Base-by-base conservation (phyloP, 2,329 filamentous ascomycete genomes). In the Alternaria viburni region DNA sequence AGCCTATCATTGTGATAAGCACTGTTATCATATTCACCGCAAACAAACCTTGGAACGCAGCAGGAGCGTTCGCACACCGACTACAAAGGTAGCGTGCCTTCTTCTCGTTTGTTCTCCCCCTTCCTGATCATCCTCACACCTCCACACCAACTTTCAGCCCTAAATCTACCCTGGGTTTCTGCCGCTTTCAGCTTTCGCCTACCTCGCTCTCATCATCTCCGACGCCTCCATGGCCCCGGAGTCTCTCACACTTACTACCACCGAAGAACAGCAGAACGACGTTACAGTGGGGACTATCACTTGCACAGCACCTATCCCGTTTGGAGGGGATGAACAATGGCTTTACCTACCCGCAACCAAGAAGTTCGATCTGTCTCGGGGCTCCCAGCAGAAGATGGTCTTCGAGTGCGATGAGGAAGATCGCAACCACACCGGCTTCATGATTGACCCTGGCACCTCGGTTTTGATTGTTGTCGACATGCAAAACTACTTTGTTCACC, bases 401-500 rank as follows among this genome's bases (percentile, higher is more conserved):
- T 70, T 82, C 52, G 78, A 81, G 56, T 80, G 79, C 65, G 79
- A 82, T 67, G 79, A 81, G 68, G 74, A 73, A 44, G 74, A 79
- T 21, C 74, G 76, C 25, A 54, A 62, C 67, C 80, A 82, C 65
- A 76, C 75, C 17, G 80, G 81, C 45, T 79, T 80, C 69, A 74
- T 80, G 64, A 80, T 82, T 59, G 79, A 82, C 65, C 80, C 81
- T 6, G 75, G 72, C 55, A 78, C 71, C 36, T 78, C 81, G 2
- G 72, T 81, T 25, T 66, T 82, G 28, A 76, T 82, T 26, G 70
- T 82, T 30, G 76, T 82, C 56, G 80, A 82, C 67, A 82, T 82
- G 80, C 81, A 82, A 59, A 82, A 82, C 68, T 82, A 81, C 70
- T 82, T 82, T 66, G 68, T 82, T 49, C 69, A 77, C 49, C 74